phyloP scores from a whole-genome alignment of 805 yeast genomes.

The Saccharomyces kudriavzevii region DNA sequence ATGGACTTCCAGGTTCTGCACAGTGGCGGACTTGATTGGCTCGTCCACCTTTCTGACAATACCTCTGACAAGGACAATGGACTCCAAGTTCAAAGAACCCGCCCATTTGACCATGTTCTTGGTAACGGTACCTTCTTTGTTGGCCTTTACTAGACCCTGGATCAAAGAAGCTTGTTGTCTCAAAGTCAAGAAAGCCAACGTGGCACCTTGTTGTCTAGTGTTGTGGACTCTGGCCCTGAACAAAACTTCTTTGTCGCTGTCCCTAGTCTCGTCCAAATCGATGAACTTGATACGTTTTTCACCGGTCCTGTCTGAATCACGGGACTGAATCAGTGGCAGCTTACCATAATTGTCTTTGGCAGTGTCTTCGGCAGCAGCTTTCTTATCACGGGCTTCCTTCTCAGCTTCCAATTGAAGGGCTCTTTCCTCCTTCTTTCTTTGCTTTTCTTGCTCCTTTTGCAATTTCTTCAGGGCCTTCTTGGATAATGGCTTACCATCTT shows the following conservation, averaged over 20 bases:
- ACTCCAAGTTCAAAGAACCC: conserved; percentile 74
- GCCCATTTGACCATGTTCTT: conserved; percentile 98
- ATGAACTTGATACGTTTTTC: conserved; percentile 51
- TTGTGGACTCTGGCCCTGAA: conserved; percentile 93
- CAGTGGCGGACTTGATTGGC: conserved; percentile 80
- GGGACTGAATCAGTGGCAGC: conserved; percentile 80
- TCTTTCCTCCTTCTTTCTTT: conserved; percentile 83
- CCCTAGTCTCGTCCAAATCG: conserved; percentile 34
- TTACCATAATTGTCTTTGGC: conserved; percentile 87
- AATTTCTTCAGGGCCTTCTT: conserved; percentile 94
- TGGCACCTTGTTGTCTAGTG: conserved; percentile 92
- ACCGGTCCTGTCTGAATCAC: conserved; percentile 63
- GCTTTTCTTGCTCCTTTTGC: conserved; percentile 88
- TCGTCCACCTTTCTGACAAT: conserved; percentile 75
- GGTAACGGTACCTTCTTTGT: conserved; percentile 60
- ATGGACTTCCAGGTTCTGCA: conserved; percentile 81
- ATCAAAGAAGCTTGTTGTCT: conserved; percentile 81
- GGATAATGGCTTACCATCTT: conserved; percentile 82
- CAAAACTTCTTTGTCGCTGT: conserved; percentile 68
- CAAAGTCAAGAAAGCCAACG: conserved; percentile 80
- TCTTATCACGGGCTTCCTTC: conserved; percentile 64
- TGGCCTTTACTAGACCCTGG: conserved; percentile 78
- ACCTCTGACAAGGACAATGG: conserved; percentile 89
- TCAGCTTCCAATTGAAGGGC: conserved; percentile 83
- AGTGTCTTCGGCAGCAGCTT: conserved; percentile 72